Conservation (phyloP, 225 moss, liverwort and hornwort species). For the Thuidium tamariscinum region DNA sequence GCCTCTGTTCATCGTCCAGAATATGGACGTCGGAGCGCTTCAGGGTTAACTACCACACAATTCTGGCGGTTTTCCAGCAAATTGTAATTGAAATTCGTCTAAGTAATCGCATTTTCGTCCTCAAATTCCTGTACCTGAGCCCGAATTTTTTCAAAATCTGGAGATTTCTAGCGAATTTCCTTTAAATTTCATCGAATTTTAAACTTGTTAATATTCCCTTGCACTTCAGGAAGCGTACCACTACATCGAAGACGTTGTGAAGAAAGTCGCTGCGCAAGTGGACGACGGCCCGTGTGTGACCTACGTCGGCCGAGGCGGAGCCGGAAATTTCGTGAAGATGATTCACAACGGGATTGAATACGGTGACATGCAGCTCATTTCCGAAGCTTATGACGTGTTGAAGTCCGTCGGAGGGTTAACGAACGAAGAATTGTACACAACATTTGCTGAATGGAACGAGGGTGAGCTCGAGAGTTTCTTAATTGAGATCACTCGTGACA, state of each 20-base stretch:
- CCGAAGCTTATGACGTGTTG: constrained; percentile 89
- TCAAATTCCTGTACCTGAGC: neutral
- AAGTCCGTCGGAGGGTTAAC: constrained; percentile 63
- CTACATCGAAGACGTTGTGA: constrained; percentile 72
- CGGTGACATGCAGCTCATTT: constrained; percentile 92
- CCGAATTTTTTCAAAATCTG: neutral
- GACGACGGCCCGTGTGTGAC: constrained; percentile 89
- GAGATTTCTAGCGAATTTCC: neutral
- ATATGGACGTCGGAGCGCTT: no score
- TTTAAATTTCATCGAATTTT: neutral
- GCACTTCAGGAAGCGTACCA: constrained; percentile 42
- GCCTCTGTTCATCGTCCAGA: no score
- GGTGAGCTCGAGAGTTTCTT: constrained; percentile 90
- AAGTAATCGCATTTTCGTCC: neutral
- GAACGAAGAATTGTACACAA: constrained; percentile 58
- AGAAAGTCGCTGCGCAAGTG: constrained; percentile 81
- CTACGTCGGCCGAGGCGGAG: constrained; percentile 69
- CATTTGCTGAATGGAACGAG: constrained; percentile 71
- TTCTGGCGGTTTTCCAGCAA: neutral
- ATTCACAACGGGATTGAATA: constrained; percentile 93
- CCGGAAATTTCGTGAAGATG: constrained; percentile 91
- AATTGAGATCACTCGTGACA: constrained; percentile 75
- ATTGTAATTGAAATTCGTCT: neutral
- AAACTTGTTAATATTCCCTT: neutral
- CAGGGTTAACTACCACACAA: neutral